phyloP scores from a whole-genome alignment of 2,329 filamentous ascomycete species.

The Xylaria sp. region DNA sequence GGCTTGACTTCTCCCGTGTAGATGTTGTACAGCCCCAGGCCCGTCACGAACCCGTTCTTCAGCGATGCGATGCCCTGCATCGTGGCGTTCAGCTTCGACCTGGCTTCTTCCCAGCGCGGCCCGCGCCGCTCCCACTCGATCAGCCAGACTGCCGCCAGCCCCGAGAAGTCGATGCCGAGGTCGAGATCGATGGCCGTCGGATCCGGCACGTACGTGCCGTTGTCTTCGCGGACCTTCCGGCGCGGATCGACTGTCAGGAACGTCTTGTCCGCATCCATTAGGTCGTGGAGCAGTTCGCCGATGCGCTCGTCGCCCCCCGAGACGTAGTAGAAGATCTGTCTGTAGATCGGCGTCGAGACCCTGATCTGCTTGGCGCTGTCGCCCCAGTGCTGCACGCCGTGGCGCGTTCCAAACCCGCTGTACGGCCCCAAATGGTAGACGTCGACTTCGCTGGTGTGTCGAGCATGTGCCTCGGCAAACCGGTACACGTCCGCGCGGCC shows the following conservation, averaged over 20 bases:
- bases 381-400: conserved; percentile 70
- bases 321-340: conserved; percentile 67
- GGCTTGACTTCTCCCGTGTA: conserved; percentile 61
- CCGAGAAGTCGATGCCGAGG: conserved; percentile 69
- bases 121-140: conserved; percentile 69
- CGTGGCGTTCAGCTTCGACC: conserved; percentile 59
- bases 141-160: conserved; percentile 66
- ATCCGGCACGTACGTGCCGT: conserved; percentile 59
- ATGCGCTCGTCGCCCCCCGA: conserved; percentile 67
- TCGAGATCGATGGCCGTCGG: conserved; percentile 59
- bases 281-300: conserved; percentile 63
- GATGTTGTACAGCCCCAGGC: conserved; percentile 62
- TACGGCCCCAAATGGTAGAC: conserved; percentile 68
- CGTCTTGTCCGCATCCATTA: conserved; percentile 63
- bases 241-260: conserved; percentile 65
- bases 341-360: conserved; percentile 67
- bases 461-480: conserved; percentile 66
- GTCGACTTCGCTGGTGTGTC: conserved; percentile 70
- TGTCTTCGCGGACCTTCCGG: conserved; percentile 63
- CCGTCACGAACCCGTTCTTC: conserved; percentile 69
- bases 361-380: conserved; percentile 71
- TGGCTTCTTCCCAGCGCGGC: conserved; percentile 62
- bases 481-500: conserved; percentile 66
- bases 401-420: conserved; percentile 69
- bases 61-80: conserved; percentile 63